Evolutionary conservation across 495 filamentous ascomycete species (phyloP), one percentile per base, ranked within the genome.

Genomic region (Daldinia grandis): DNA sequence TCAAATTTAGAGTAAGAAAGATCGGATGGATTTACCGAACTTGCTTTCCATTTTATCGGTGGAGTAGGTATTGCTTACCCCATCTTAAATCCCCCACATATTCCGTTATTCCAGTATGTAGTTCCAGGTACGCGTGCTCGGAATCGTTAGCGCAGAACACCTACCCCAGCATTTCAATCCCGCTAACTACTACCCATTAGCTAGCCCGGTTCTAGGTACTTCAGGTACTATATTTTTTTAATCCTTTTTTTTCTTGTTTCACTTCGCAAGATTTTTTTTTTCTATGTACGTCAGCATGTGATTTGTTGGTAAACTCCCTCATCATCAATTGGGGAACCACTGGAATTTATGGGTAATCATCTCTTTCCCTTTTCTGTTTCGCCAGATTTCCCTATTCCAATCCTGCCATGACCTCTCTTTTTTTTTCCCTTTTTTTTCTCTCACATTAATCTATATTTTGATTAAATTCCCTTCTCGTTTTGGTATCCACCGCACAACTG

Each of bases 61-160:
- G 66, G 63, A 33, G 24, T 33, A 24, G n/a, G n/a, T n/a, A n/a
- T 56, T 28, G 35, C 64, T 21, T 42, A 55, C 59, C 55, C 61
- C 33, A 38, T 44, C 38, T 38, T 37, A 61, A n/a, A n/a, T n/a
- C 5, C 57, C 68, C 62, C 68, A 62, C 58, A 56, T 19, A 12
- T 17, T 51, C 31, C 17, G 50, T 31, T 24, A 62, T 42, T 63
- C n/a, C 55, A 49, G 25, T 21, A 27, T 4, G 5, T 51, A 21
- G 3, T 62, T 67, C 68, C 63, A 66, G 63, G 68, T 71, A 62
- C 68, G 59, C 35, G 59, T 60, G 53, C 58, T 67, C 31, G 69
- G 69, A 59, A 62, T 24, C 56, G 28, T 59, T 67, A 72, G 64
- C 63, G 69, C 58, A 58, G 25, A 50, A 56, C 25, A 35, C 49